These are phyloP conservation scores for Colletotrichum sp. DNA, from an alignment of 2,329 filamentous ascomycete species.

Conservation along the genomic window DNA sequence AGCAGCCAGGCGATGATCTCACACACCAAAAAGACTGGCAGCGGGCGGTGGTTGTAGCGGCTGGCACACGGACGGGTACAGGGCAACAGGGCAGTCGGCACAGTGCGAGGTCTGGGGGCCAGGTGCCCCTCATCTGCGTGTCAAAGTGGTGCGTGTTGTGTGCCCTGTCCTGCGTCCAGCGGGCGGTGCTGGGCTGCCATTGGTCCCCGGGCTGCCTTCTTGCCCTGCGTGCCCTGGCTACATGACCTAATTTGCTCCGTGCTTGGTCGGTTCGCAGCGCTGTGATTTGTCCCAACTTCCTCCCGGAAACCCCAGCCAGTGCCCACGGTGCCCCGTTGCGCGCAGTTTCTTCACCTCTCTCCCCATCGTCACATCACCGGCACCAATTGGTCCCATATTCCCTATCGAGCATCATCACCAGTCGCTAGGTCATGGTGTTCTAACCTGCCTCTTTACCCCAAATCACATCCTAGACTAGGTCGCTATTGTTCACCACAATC, in stretches of 20 bases:
- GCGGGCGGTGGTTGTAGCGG: not conserved
- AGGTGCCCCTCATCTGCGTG: not conserved
- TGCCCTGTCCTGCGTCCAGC: not conserved
- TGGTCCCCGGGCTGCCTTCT: not conserved
- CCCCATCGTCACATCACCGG: slow-evolving; percentile 19
- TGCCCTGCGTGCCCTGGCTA: slow-evolving; percentile 6
- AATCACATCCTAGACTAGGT: slow-evolving; percentile 25
- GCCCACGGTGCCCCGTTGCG: slow-evolving; percentile 19
- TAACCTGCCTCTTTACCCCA: slow-evolving; percentile 24
- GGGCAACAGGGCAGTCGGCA: not conserved
- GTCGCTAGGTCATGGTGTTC: slow-evolving; percentile 25
- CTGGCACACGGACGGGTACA: not conserved
- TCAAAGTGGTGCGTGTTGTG: not conserved
- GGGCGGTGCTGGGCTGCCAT: not conserved
- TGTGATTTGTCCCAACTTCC: slow-evolving; percentile 21
- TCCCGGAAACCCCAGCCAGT: not conserved
- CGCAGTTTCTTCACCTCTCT: slow-evolving; percentile 24
- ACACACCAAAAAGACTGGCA: not conserved
- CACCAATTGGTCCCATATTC: slow-evolving; percentile 20
- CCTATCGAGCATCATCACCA: slow-evolving; percentile 22
- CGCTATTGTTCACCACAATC: slow-evolving; percentile 27
- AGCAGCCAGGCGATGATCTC: slow-evolving; percentile 2
- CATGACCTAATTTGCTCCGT: slow-evolving; percentile 19
- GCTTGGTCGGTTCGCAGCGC: slow-evolving; percentile 1
- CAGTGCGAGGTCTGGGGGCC: not conserved